Conservation (phyloP, 192 early-diverging fungal species). For the Backusella tarrabulga region DNA sequence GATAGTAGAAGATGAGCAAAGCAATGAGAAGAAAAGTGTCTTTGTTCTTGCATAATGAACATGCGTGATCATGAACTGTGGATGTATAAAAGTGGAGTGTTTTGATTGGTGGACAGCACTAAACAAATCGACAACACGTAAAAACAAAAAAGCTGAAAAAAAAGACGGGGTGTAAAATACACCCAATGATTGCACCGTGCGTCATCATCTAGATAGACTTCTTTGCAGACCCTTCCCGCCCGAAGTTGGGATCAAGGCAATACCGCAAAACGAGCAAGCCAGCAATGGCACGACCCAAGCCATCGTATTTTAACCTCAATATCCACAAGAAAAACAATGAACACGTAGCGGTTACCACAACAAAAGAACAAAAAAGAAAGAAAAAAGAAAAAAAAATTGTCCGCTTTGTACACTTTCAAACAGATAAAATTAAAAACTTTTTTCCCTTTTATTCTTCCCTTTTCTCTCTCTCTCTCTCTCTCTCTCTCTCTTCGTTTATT, state of each 20-base stretch:
- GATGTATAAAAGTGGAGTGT: not conserved
- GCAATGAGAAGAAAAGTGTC: not conserved
- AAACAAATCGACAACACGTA: conserved; percentile 10
- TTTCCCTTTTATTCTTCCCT: not conserved
- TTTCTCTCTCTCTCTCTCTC: not conserved
- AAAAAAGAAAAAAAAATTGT: not conserved
- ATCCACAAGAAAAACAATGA: not conserved
- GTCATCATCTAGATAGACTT: not conserved
- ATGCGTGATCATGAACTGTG: conserved; percentile 6
- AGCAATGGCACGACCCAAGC: not conserved
- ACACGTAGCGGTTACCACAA: not conserved
- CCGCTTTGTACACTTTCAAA: conserved; percentile 4
- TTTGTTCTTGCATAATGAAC: not conserved
- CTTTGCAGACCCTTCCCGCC: not conserved
- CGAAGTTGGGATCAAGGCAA: not conserved
- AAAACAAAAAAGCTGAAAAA: not conserved
- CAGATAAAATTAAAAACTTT: not conserved
- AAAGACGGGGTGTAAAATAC: not conserved
- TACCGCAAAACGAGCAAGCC: not conserved
- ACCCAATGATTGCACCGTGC: not conserved
- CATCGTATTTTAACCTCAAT: not conserved
- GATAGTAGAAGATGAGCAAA: not conserved
- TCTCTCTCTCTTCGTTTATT: not conserved
- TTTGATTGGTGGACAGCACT: not conserved
- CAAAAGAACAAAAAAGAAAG: not conserved